phyloP scores from a whole-genome alignment of 306 rosid species.

The Ammopiptanthus mongolicus region DNA sequence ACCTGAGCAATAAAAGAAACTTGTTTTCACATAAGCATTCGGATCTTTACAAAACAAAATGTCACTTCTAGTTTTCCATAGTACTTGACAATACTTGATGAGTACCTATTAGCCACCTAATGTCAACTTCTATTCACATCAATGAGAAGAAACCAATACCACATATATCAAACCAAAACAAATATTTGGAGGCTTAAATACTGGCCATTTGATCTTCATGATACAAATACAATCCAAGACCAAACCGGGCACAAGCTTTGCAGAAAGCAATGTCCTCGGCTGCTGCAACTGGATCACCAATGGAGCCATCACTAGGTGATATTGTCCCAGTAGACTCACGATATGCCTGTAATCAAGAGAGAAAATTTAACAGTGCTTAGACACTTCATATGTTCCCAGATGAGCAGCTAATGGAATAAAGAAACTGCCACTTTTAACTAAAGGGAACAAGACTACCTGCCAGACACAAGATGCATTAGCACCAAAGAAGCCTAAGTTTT shows the following conservation, averaged over 20 bases:
- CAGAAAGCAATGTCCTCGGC: constrained; percentile 98
- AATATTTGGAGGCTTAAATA: not conserved
- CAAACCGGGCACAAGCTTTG: constrained; percentile 96
- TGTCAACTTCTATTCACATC: constrained; percentile 25
- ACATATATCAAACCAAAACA: constrained; percentile 2
- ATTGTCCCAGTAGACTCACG: constrained; percentile 92
- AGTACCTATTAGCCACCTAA: not conserved
- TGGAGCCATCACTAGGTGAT: constrained; percentile 41
- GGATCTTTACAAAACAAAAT: constrained; percentile 10
- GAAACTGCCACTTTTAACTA: not conserved
- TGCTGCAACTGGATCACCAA: constrained; percentile 77
- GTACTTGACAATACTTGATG: not conserved
- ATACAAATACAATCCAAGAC: constrained; percentile 90
- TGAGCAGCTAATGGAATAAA: not conserved
- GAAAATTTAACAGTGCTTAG: constrained; percentile 7
- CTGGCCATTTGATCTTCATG: constrained; percentile 56
- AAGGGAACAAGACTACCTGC: not conserved
- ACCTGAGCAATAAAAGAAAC: constrained; percentile 1
- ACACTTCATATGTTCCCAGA: constrained; percentile 4
- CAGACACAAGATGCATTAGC: not conserved
- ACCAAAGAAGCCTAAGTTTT: not conserved
- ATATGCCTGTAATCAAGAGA: constrained; percentile 53
- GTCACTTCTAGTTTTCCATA: no score
- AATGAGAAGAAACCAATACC: not conserved
- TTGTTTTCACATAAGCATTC: not conserved